These are phyloP conservation scores for Trametes sanguinea DNA, from an alignment of 768 basidiomycete genomes.

Conservation along the genomic window DNA sequence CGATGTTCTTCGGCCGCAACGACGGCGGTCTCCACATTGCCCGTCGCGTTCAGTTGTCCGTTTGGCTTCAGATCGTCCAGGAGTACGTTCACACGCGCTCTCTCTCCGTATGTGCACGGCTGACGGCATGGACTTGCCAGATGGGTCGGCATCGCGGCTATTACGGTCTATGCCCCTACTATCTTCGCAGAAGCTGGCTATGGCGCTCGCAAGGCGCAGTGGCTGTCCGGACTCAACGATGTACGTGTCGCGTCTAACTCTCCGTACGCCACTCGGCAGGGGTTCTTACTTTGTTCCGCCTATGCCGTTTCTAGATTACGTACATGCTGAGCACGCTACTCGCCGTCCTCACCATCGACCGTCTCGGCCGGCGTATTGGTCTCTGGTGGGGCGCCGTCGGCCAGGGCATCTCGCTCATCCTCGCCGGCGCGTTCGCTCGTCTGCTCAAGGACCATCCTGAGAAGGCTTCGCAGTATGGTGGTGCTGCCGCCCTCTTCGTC, in stretches of 20 bases:
- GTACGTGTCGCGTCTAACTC: slow-evolving; percentile 27
- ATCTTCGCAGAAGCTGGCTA: slow-evolving; percentile 48
- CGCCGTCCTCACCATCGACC: slow-evolving; percentile 45
- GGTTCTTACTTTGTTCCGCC: background rate
- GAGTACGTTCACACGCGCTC: slow-evolving; percentile 33
- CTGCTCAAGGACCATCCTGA: slow-evolving; percentile 45
- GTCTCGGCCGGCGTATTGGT: slow-evolving; percentile 46
- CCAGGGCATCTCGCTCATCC: slow-evolving; percentile 42
- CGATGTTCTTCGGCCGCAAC: slow-evolving; percentile 45
- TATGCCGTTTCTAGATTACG: slow-evolving; percentile 35
- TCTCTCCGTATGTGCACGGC: background rate
- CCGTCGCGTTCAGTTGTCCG: slow-evolving; percentile 43
- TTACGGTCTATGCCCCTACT: slow-evolving; percentile 48
- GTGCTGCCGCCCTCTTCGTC: slow-evolving; percentile 46
- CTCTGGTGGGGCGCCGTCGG: slow-evolving; percentile 49
- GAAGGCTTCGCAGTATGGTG: slow-evolving; percentile 41
- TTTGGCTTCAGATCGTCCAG: slow-evolving; percentile 49
- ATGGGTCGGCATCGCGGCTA: slow-evolving; percentile 49
- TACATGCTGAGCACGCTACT: slow-evolving; percentile 45
- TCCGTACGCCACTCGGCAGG: background rate
- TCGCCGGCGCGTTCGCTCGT: slow-evolving; percentile 44
- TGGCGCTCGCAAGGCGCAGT: slow-evolving; percentile 43
- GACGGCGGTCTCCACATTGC: slow-evolving; percentile 45
- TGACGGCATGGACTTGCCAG: slow-evolving; percentile 20
- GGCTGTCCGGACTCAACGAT: slow-evolving; percentile 48